Conservation (phyloP, 192 early-diverging fungal genomes). For the Entrophospora sp. region DNA sequence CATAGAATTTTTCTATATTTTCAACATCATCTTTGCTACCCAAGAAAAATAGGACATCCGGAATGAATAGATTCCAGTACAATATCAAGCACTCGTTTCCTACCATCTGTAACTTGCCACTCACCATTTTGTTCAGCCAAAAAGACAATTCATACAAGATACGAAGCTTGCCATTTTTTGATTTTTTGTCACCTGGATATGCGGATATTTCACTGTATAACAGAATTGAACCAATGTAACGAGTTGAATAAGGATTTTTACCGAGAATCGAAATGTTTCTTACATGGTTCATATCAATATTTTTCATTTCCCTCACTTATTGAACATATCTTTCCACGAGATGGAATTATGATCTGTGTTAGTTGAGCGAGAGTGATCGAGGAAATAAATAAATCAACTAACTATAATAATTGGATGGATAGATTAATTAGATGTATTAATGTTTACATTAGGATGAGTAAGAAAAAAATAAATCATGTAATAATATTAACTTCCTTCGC, state of each 20-base stretch:
- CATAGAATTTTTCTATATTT: constrained; percentile 68
- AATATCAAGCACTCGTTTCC: constrained; percentile 74
- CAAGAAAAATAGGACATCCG: constrained; percentile 82
- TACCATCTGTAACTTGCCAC: constrained; percentile 82
- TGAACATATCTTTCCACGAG: constrained; percentile 92
- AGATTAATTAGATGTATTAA: not conserved
- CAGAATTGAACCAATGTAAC: constrained; percentile 94
- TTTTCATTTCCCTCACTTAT: constrained; percentile 95
- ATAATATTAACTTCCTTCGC: no score
- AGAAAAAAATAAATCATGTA: constrained; percentile 27
- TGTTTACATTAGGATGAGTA: constrained; percentile 82
- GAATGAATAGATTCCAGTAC: no score
- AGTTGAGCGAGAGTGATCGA: no score
- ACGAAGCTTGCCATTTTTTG: constrained; percentile 84
- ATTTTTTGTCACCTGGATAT: constrained; percentile 73
- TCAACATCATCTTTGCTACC: constrained; percentile 87
- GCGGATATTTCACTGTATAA: constrained; percentile 87
- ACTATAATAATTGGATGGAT: no score
- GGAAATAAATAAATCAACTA: not conserved
- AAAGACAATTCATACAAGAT: constrained; percentile 93
- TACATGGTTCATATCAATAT: constrained; percentile 81
- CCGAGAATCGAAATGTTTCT: constrained; percentile 85
- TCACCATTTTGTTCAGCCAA: constrained; percentile 94
- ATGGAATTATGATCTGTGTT: no score
- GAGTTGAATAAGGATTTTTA: constrained; percentile 80